A percentile compares a stretch with the other conserved stretches of the same genome.
phyloP scores from a whole-genome alignment of 139 green algal genomes.

The Zygnema cylindricum region DNA sequence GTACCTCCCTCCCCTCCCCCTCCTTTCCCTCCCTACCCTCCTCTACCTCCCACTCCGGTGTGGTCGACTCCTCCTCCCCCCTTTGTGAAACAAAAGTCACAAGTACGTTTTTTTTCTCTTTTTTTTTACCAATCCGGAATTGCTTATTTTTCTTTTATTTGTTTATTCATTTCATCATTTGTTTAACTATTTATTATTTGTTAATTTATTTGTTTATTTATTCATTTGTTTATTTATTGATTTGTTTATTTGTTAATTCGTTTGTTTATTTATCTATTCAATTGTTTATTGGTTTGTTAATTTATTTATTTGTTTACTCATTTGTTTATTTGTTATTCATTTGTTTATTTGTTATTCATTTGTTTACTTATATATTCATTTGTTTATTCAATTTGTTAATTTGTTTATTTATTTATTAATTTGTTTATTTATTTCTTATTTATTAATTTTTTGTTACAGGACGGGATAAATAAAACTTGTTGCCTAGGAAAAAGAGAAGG shows the following conservation, averaged over 20 bases:
- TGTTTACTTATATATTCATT: too few relatives aligned
- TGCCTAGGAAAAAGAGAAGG: not conserved
- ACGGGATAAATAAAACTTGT: not conserved
- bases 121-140: too few relatives aligned
- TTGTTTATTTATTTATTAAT: not conserved
- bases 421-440: not conserved
- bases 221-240: not conserved
- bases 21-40: not conserved
- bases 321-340: not conserved
- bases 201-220: not conserved
- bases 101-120: not conserved
- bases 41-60: not conserved
- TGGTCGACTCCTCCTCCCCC: not conserved
- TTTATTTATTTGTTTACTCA: not conserved
- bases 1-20: not conserved
- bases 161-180: not conserved
- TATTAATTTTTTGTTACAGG: not conserved
- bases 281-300: not conserved
- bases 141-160: not conserved
- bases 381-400: not conserved
- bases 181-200: not conserved
- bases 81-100: not conserved
- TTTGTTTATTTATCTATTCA: too few relatives aligned
- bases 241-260: not conserved
- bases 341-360: not conserved